Evolutionary conservation across 176 grass and related monocot genomes (phyloP).

Genomic region (Bromus sterilis): DNA sequence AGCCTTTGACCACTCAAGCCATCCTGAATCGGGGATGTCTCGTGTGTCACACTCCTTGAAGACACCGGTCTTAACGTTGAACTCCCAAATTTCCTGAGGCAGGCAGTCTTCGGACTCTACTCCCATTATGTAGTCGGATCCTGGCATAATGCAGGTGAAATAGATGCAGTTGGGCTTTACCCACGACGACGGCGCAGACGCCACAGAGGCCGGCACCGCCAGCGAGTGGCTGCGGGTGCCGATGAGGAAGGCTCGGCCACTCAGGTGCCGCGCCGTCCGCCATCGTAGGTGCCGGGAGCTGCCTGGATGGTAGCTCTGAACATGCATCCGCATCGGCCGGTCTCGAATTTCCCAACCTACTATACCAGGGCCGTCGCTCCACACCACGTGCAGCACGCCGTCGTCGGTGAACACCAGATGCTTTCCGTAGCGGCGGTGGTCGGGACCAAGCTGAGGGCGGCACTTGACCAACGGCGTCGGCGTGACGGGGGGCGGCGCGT

Average conservation of each 20-base stretch:
- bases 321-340: neutral
- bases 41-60: neutral
- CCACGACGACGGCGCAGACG: neutral
- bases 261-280: neutral
- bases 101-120: neutral
- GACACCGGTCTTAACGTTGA: neutral
- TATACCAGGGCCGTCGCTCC: neutral
- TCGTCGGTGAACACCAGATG: neutral
- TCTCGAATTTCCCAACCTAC: neutral
- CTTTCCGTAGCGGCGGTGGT: neutral
- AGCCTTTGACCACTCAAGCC: neutral
- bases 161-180: slow-evolving; percentile 12
- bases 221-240: neutral
- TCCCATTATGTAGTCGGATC: neutral
- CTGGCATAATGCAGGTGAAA: neutral
- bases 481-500: neutral
- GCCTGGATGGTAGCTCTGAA: neutral
- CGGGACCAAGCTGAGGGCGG: neutral
- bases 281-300: neutral
- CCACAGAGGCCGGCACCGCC: neutral
- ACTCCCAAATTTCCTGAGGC: neutral
- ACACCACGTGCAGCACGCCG: slow-evolving; percentile 7
- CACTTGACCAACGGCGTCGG: neutral
- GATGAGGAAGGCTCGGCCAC: neutral
- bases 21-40: neutral